A percentile compares a stretch with the other conserved stretches of the same genome.
These are phyloP conservation scores for Eucalyptus cloeziana DNA, from an alignment of 345 rosid species.

Conservation along the genomic window DNA sequence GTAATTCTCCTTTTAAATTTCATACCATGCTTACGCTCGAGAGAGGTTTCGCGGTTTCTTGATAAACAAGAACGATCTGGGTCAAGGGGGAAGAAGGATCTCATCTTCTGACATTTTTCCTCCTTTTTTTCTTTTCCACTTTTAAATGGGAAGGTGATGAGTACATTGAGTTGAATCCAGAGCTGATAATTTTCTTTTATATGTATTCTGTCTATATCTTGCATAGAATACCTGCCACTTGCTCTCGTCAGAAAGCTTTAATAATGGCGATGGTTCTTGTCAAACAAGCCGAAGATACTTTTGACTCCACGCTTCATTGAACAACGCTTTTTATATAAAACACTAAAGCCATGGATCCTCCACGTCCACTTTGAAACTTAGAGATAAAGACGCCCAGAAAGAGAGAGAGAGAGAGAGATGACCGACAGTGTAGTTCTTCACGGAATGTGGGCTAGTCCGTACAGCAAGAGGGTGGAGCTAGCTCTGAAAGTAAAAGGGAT, in stretches of 20 bases:
- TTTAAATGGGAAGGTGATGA: background rate
- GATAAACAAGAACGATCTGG: background rate
- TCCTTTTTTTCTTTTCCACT: background rate
- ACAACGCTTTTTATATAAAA: background rate
- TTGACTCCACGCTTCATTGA: background rate
- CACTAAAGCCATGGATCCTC: background rate
- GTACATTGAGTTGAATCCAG: background rate
- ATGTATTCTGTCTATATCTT: background rate
- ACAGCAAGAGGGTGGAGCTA: constrained; percentile 19
- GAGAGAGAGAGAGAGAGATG: constrained; percentile 2
- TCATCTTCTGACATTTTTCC: background rate
- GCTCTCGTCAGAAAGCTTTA: background rate
- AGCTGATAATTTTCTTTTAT: background rate
- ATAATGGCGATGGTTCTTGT: background rate
- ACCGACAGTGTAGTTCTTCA: background rate
- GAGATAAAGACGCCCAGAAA: background rate
- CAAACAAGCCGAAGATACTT: background rate
- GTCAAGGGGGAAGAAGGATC: background rate
- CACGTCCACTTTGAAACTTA: background rate
- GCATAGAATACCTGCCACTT: background rate
- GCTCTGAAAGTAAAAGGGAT: constrained; percentile 26
- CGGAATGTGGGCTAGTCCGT: constrained; percentile 11
- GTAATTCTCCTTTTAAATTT: background rate
- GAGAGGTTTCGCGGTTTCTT: background rate
- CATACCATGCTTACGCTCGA: background rate